A percentile compares a stretch with the other conserved stretches of the same genome.
These are phyloP conservation scores for Lichina pygmaea DNA, from an alignment of 495 filamentous ascomycete genomes.

Conservation along the genomic window DNA sequence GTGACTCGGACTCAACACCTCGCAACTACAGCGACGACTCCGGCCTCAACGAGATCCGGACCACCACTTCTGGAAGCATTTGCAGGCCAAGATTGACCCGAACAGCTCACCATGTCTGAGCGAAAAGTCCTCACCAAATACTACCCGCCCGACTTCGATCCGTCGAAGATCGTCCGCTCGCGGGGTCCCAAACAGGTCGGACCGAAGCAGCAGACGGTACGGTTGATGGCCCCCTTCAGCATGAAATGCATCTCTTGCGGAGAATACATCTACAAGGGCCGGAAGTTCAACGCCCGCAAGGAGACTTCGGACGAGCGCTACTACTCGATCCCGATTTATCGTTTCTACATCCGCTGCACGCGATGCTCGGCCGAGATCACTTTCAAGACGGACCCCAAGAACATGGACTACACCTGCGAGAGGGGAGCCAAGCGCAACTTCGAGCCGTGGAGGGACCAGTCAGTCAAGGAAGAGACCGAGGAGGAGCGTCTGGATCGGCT, in stretches of 20 bases:
- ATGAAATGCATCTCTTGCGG: conserved; percentile 84
- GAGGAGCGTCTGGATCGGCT: conserved; percentile 49
- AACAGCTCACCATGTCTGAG: conserved; percentile 47
- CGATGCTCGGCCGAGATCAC: conserved; percentile 74
- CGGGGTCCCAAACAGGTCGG: conserved; percentile 42
- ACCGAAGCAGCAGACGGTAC: conserved; percentile 64
- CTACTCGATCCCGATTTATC: conserved; percentile 63
- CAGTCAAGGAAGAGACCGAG: conserved; percentile 44
- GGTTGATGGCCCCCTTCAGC: conserved; percentile 90
- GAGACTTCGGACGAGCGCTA: conserved; percentile 86
- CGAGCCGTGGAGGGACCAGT: conserved; percentile 53
- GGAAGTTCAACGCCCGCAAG: conserved; percentile 94
- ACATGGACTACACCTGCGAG: conserved; percentile 77
- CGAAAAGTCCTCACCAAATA: conserved; percentile 57
- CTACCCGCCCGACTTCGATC: conserved; percentile 96
- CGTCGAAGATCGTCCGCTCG: conserved; percentile 47
- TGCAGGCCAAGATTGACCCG: not conserved
- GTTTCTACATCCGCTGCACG: conserved; percentile 91
- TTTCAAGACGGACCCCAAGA: conserved; percentile 85
- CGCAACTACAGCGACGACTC: not conserved
- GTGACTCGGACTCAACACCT: not conserved
- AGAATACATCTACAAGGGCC: conserved; percentile 90
- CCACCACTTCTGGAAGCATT: not conserved
- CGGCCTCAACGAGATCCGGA: no score
- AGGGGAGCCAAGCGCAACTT: conserved; percentile 76